A percentile compares a stretch with the other conserved stretches of the same genome.
These are phyloP conservation scores for Colletotrichum costaricense DNA, from an alignment of 2,329 filamentous ascomycete species.

Conservation along the genomic window DNA sequence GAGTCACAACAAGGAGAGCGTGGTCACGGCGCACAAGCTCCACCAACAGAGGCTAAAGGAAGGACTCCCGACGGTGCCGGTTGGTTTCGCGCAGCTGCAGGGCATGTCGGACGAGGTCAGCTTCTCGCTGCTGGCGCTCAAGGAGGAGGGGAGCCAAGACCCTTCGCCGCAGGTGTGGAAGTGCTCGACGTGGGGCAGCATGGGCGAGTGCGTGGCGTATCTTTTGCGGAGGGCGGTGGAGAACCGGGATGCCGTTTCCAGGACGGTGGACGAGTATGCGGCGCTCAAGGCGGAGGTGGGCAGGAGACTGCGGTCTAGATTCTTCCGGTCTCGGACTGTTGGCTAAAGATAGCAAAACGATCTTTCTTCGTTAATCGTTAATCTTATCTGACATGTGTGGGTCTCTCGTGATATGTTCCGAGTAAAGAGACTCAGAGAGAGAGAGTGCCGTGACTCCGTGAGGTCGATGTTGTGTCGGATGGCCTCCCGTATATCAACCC, in stretches of 20 bases:
- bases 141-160: background rate
- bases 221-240: constrained; percentile 41
- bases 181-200: constrained; percentile 43
- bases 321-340: constrained; percentile 11
- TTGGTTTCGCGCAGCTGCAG: constrained; percentile 49
- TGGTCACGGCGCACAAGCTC: constrained; percentile 69
- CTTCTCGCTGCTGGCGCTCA: constrained; percentile 62
- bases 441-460: background rate
- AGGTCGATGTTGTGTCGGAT: background rate
- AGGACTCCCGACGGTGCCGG: constrained; percentile 51
- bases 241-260: constrained; percentile 47
- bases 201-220: constrained; percentile 43
- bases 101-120: constrained; percentile 95
- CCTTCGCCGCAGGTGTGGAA: constrained; percentile 39
- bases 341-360: background rate
- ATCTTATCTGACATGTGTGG: background rate
- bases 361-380: constrained; percentile 10
- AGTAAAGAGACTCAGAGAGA: background rate
- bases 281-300: constrained; percentile 44
- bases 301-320: constrained; percentile 43
- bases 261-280: constrained; percentile 44
- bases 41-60: constrained; percentile 63
- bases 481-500: constrained; percentile 1
- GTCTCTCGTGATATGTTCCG: background rate
- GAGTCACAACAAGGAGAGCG: constrained; percentile 74